Evolutionary conservation across 2,329 filamentous ascomycete species (phyloP), one percentile per base, ranked within the genome.

Genomic region (Pleoardoris graminearum): DNA sequence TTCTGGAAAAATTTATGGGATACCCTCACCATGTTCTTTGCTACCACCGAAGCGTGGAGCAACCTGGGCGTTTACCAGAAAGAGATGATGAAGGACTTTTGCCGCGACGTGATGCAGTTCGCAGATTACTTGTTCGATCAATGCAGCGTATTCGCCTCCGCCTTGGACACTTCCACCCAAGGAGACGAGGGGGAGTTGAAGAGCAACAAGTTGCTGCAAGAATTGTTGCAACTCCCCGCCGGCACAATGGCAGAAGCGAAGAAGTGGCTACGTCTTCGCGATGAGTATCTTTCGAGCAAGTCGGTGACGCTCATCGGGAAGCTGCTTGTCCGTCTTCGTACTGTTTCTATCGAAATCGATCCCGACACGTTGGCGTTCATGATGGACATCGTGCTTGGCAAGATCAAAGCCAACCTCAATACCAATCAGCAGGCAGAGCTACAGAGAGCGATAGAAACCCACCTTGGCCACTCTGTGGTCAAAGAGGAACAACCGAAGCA

Each of bases 61-160:
- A 75, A 76, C 39, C 78, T 84, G 12, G 82, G 82, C 3, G 85
- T 90, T 53, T 87, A 93, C 45, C 60, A 71, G 27, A 94, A 91
- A 68, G 75, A 79, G 17, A 79, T 84, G 48, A 92, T 99, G 90
- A 87, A 91, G 64, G 87, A 96, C 51, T 97, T 97, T 66, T 97
- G 92, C 68, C 87, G 94, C 60, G 91, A 96, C 68, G 89, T 90
- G 12, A 99, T 99, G 84, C 91, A 97, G 64, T 89, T 96, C 67
- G 92, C 93, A 0, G 90, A 96, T 66, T 82, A 84, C 30, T 81
- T 96, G 1, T 89, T 97, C 67, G 86, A 90, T 35, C 87, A 96
- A 62, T 94, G 95, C 70, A 87, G 86, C 45, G 82, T 97, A 53
- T 86, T 99, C 57, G 85, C 90, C 2, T 88, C 87, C 39, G 88